Evolutionary conservation across 495 filamentous ascomycete genomes (phyloP), one percentile per base, ranked within the genome.

Genomic region (Aspergillus coremiiformis): DNA sequence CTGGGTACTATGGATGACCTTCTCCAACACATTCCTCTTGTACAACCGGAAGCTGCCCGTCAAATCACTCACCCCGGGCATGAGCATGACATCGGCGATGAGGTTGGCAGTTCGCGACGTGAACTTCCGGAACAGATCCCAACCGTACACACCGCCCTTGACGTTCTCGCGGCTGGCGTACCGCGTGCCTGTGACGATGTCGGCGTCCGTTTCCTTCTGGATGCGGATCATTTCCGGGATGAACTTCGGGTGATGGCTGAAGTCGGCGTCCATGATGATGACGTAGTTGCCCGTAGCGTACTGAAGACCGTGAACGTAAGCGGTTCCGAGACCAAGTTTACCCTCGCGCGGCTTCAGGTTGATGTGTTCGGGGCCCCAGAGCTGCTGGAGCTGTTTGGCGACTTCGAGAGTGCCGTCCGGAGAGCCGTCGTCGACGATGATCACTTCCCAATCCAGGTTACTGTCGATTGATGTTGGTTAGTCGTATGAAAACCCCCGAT

Each of bases 241-340:
- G 78, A 95, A 96, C 74, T 95, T 95, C 63, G 90, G 90, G 73
- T 98, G 93, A 76, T 98, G 94, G 64, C 82, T 87, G 82, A 98
- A 98, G 71, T 98, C 93, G 69, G 93, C 93, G 75, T 98, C 93
- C 93, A 98, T 97, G 78, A 98, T 98, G 76, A 98, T 88, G 52
- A 98, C 85, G 68, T 81, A 97, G 77, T 90, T 96, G 56, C 93
- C 93, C 20, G 83, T 88, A 30, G 76, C 84, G 65, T 83, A 95
- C 63, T 91, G 77, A 47, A 97, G 77, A 35, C 93, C 93, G 67
- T 98, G 91, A 39, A 97, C 87, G 74, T 98, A 98, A 9, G 94
- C 93, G 2, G 93, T 97, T 50, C 93, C 93, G 22, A 98, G 83
- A 15, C 94, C 94, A 35, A 98, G 86, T 75, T 98, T 97, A 54